phyloP scores from a whole-genome alignment of 495 filamentous ascomycete species.

The Daldinia childiae region DNA sequence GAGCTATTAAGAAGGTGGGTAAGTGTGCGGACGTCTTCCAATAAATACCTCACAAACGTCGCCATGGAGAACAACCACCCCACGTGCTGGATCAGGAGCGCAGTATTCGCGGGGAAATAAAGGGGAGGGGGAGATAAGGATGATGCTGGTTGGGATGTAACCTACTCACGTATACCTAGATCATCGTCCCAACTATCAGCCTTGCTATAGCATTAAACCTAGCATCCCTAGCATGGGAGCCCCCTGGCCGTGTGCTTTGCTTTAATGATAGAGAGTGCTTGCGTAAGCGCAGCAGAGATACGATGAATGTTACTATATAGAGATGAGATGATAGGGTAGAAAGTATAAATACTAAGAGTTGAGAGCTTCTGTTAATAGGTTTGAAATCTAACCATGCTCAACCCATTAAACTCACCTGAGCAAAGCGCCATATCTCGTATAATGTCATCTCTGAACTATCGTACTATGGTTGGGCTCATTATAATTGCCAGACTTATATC shows the following conservation, averaged over 20 bases:
- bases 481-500: neutral
- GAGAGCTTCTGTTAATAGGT: neutral
- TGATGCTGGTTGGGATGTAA: conserved; percentile 5
- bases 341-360: neutral
- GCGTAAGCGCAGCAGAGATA: conserved; percentile 11
- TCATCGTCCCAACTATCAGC: conserved; percentile 9
- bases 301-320: neutral
- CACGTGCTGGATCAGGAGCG: conserved; percentile 38
- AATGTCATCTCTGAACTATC: neutral
- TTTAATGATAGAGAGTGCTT: conserved; percentile 26
- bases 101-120: conserved; percentile 36
- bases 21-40: neutral
- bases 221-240: neutral
- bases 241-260: conserved; percentile 16
- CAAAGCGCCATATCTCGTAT: neutral
- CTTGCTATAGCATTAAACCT: neutral
- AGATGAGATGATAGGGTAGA: neutral
- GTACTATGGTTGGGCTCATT: neutral
- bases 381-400: neutral
- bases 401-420: neutral
- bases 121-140: conserved; percentile 20
- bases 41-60: conserved; percentile 35
- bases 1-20: conserved; percentile 24
- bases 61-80: conserved; percentile 4
- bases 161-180: conserved; percentile 1